phyloP scores from a whole-genome alignment of 169 alveolate genomes.

The Plasmodium fragile region DNA sequence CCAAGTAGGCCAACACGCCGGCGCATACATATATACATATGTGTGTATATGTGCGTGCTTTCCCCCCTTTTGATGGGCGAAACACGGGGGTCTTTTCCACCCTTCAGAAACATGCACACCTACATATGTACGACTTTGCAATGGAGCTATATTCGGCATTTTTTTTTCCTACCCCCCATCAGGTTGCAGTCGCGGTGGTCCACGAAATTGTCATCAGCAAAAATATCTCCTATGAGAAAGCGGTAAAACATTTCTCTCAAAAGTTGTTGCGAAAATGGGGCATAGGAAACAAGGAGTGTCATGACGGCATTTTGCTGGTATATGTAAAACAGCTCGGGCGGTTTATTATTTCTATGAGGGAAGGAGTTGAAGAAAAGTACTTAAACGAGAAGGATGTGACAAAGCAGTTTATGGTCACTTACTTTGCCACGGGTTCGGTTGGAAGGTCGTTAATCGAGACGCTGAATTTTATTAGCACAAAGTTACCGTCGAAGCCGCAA shows the following conservation, averaged over 20 bases:
- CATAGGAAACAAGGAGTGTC: conserved; percentile 67
- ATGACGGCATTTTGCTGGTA: conserved; percentile 73
- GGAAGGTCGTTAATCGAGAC: conserved; percentile 61
- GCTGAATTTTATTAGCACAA: conserved; percentile 29
- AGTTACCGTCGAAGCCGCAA: conserved; percentile 64
- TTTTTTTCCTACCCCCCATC: not conserved
- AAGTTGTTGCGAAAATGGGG: conserved; percentile 76
- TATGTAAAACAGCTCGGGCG: conserved; percentile 50
- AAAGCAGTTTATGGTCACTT: conserved; percentile 41
- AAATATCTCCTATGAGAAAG: conserved; percentile 43
- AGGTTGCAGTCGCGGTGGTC: conserved; percentile 67
- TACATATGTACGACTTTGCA: not conserved
- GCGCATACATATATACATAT: not conserved
- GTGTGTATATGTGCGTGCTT: not conserved
- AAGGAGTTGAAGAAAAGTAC: conserved; percentile 72
- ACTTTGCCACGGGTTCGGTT: conserved; percentile 69
- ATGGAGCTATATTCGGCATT: not conserved
- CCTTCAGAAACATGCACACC: not conserved
- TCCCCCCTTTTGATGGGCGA: not conserved
- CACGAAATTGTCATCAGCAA: conserved; percentile 30
- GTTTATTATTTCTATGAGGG: conserved; percentile 62
- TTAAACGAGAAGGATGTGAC: conserved; percentile 47
- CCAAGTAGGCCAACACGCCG: conserved; percentile 19
- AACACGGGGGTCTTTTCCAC: not conserved
- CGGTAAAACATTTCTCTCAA: conserved; percentile 28